These are phyloP conservation scores for Chamaecyparis obtusa DNA, from an alignment of 75 land plant genomes.

Conservation along the genomic window DNA sequence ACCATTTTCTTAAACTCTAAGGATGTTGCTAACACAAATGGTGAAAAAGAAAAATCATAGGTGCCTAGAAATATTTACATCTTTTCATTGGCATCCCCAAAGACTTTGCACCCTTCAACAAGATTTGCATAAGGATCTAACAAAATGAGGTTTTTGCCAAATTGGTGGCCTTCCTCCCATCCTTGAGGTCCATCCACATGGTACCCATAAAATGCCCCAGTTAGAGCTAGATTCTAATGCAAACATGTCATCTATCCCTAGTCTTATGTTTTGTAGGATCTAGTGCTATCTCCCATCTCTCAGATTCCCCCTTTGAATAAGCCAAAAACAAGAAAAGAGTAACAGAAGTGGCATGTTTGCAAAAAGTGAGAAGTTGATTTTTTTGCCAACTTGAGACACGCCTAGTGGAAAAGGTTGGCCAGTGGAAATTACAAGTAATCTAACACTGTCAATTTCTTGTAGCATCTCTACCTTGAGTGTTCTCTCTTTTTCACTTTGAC, in stretches of 20 bases:
- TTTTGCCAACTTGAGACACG: slow-evolving; percentile 64
- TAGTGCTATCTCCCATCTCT: slow-evolving; percentile 52
- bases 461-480: background rate
- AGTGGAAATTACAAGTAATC: slow-evolving; percentile 27
- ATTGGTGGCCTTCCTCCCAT: slow-evolving; percentile 86
- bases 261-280: slow-evolving; percentile 69
- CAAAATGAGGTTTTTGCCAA: slow-evolving; percentile 60
- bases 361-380: slow-evolving; percentile 88
- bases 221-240: slow-evolving; percentile 71
- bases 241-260: slow-evolving; percentile 86
- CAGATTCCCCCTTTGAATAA: slow-evolving; percentile 16
- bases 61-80: slow-evolving; percentile 67
- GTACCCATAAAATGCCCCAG: slow-evolving; percentile 89
- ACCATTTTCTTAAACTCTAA: no score
- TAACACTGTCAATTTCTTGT: background rate
- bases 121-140: slow-evolving; percentile 96
- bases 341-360: slow-evolving; percentile 83
- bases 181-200: slow-evolving; percentile 82
- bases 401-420: slow-evolving; percentile 84
- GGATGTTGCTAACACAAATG: no score
- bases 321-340: slow-evolving; percentile 82
- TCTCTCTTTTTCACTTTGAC: background rate
- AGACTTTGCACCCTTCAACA: slow-evolving; percentile 77
- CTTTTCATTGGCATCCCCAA: slow-evolving; percentile 72
- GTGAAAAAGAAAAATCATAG: slow-evolving; percentile 58